Base-by-base conservation (phyloP, 2,329 filamentous ascomycete species). In the Helotiales sp. region DNA sequence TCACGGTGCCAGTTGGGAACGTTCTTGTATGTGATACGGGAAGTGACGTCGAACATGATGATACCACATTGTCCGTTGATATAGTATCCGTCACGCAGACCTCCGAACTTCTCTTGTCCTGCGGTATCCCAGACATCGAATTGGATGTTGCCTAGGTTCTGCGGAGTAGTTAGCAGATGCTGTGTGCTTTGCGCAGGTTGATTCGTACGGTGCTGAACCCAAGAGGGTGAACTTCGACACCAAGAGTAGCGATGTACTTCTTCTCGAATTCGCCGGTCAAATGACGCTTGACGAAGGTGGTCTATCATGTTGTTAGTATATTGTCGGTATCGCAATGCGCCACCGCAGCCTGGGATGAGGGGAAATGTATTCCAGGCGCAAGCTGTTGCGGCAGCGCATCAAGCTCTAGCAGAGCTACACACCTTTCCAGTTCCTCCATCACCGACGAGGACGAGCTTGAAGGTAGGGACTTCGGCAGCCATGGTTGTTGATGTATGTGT, bases 1-100 rank as follows among this genome's bases (percentile, higher is more conserved):
- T 76, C 88, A 96, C 95, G 95, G 81, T 99, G 95, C 95, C 95
- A 99, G 90, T 98, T 98, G 81, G 95, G 95, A 66, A 99, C 95
- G 84, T 99, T 99, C 90, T 99, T 99, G 89, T 99, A 99, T 77
- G 95, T 99, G 78, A 99, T 98, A 75, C 95, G 91, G 70, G 93
- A 97, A 65, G 95, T 98, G 68, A 99, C 93, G 79, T 99, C 93
- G 79, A 99, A 99, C 93, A 99, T 99, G 88, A 99, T 98, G 84
- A 99, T 97, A 82, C 95, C 93, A 79, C 93, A 98, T 82, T 98
- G 93, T 74, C 93, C 93, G 83, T 97, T 97, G 86, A 99, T 99
- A 85, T 99, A 99, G 88, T 99, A 99, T 70, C 93, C 93, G 80
- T 99, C 93, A 82, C 93, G 91, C 73, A 99, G 91, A 85, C 93